Conservation (phyloP, 352 stramenopile genomes). For the Salisapilia sapeloensis region DNA sequence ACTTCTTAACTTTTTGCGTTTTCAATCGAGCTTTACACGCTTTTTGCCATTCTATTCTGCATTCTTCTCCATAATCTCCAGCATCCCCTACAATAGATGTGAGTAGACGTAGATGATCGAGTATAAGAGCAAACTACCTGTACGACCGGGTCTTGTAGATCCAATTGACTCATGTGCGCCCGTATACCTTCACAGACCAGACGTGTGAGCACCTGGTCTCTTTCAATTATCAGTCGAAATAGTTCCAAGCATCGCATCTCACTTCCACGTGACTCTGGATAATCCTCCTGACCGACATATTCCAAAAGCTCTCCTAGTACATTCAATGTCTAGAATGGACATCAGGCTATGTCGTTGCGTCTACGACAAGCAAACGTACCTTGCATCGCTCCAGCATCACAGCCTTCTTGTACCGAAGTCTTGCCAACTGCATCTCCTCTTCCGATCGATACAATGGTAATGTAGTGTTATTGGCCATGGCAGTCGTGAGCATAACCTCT, state of each 20-base stretch:
- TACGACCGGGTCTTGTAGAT: slow-evolving; percentile 24
- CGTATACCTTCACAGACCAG: slow-evolving; percentile 32
- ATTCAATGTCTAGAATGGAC: slow-evolving; percentile 15
- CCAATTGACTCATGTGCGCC: slow-evolving; percentile 14
- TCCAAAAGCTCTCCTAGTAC: slow-evolving; percentile 26
- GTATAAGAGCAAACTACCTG: slow-evolving; percentile 11
- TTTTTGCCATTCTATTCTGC: too few species aligned
- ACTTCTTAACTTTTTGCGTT: too few species aligned
- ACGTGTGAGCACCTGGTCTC: slow-evolving; percentile 39
- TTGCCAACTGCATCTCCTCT: slow-evolving; percentile 38
- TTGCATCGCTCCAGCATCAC: slow-evolving; percentile 40
- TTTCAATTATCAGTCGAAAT: slow-evolving; percentile 47
- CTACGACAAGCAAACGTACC: slow-evolving; percentile 1
- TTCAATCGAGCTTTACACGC: slow-evolving; percentile 1
- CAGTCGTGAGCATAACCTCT: slow-evolving; percentile 20
- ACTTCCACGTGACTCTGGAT: slow-evolving; percentile 15
- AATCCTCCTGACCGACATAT: slow-evolving; percentile 22
- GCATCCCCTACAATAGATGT: slow-evolving; percentile 10
- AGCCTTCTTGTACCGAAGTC: slow-evolving; percentile 34
- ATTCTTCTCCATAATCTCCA: slow-evolving; percentile 13
- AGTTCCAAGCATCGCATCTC: slow-evolving; percentile 55
- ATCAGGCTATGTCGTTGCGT: neutral
- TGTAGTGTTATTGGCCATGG: slow-evolving; percentile 28
- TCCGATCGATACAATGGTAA: slow-evolving; percentile 30
- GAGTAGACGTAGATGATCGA: neutral